These are phyloP conservation scores for Phyllosticta paracitricarpa DNA, from an alignment of 2,329 filamentous ascomycete genomes.

Conservation along the genomic window DNA sequence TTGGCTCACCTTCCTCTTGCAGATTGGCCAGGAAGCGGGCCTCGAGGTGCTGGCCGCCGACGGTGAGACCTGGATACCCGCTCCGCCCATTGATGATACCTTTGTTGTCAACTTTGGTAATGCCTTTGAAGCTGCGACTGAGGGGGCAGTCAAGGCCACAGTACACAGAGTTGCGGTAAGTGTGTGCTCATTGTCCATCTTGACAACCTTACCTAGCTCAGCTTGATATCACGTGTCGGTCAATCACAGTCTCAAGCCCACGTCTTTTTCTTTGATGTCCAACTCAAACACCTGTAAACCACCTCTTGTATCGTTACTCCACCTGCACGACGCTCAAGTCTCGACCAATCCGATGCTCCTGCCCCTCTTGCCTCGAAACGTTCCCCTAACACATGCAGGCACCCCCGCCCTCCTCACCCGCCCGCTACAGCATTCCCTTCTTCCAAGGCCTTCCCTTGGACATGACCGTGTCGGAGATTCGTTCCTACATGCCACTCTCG, in stretches of 20 bases:
- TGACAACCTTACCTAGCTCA: background rate
- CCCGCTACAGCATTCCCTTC: slow-evolving; percentile 27
- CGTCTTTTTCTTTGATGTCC: background rate
- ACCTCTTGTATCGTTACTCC: background rate
- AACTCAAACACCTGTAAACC: background rate
- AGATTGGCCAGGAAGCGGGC: slow-evolving; percentile 45
- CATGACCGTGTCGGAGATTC: slow-evolving; percentile 34
- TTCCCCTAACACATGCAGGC: background rate
- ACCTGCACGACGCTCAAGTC: no score
- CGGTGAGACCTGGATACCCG: slow-evolving; percentile 40
- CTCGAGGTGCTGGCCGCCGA: slow-evolving; percentile 42
- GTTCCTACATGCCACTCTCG: slow-evolving; percentile 17
- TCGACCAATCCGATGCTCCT: background rate
- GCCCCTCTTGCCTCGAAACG: background rate
- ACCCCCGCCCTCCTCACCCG: background rate
- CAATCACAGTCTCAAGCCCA: background rate
- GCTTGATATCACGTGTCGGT: background rate
- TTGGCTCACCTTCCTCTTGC: slow-evolving; percentile 55
- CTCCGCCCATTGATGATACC: slow-evolving; percentile 37
- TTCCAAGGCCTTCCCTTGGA: slow-evolving; percentile 28
- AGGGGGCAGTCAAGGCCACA: slow-evolving; percentile 45
- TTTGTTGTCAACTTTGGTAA: slow-evolving; percentile 52
- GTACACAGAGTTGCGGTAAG: slow-evolving; percentile 29
- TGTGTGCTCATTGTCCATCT: background rate
- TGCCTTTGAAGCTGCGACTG: slow-evolving; percentile 48